Percentiles rank a stretch among this genome's conserved stretches.
Evolutionary conservation across 805 yeast species (phyloP).

Genomic region (Cyberlindnera euphorbiiphila): DNA sequence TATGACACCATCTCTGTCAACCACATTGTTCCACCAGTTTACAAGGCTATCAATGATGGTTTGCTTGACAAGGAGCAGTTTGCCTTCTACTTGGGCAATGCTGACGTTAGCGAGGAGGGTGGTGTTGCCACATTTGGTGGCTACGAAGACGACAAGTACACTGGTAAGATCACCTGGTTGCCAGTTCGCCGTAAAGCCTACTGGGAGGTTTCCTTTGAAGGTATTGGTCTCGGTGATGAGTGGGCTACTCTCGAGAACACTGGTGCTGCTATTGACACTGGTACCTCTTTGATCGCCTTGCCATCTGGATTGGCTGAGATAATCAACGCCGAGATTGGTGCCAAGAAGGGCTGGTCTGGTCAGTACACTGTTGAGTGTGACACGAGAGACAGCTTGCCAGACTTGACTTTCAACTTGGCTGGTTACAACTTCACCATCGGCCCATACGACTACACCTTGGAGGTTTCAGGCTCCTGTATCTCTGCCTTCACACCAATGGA

Average conservation of each 20-base stretch:
- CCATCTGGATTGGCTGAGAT: constrained; percentile 96
- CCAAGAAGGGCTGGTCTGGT: constrained; percentile 95
- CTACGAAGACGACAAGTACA: constrained; percentile 66
- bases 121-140: constrained; percentile 98
- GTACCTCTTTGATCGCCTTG: constrained; percentile 92
- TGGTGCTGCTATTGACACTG: constrained; percentile 98
- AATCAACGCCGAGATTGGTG: constrained; percentile 93
- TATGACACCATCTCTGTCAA: constrained; percentile 89
- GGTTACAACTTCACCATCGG: constrained; percentile 90
- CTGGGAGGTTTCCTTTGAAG: constrained; percentile 96
- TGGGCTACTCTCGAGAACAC: constrained; percentile 74
- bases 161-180: constrained; percentile 88
- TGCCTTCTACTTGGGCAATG: constrained; percentile 86
- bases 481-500: constrained; percentile 97
- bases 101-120: constrained; percentile 63
- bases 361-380: constrained; percentile 93
- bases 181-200: constrained; percentile 99
- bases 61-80: constrained; percentile 81
- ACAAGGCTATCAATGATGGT: constrained; percentile 80
- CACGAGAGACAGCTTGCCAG: constrained; percentile 79
- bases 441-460: constrained; percentile 90
- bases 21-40: constrained; percentile 88
- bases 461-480: constrained; percentile 91
- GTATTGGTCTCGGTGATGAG: constrained; percentile 89
- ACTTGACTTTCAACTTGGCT: constrained; percentile 81